Evolutionary conservation across 192 early-diverging fungal species (phyloP).

Genomic region (Lobosporangium transversale): DNA sequence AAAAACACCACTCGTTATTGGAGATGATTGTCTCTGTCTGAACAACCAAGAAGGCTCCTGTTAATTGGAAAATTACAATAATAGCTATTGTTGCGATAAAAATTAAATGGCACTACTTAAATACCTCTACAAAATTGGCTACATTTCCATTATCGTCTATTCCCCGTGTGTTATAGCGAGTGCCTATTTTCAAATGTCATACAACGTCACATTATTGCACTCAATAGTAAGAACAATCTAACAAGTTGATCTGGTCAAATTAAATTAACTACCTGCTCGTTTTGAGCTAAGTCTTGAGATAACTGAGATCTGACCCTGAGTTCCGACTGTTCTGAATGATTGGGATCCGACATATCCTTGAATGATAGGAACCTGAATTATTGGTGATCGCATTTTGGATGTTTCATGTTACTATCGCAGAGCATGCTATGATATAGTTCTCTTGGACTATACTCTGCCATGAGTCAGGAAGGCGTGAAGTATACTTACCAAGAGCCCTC

Average conservation of each 20-base stretch:
- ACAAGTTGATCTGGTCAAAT: too few relatives aligned
- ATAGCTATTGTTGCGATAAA: neutral
- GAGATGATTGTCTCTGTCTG: conserved; percentile 87
- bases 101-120: neutral
- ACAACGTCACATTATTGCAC: neutral
- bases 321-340: conserved; percentile 40
- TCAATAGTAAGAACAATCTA: too few relatives aligned
- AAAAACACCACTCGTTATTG: conserved; percentile 64
- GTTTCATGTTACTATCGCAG: too few relatives aligned
- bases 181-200: conserved; percentile 71
- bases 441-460: neutral
- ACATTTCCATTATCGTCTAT: conserved; percentile 97
- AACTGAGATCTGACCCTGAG: conserved; percentile 63
- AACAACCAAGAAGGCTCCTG: neutral
- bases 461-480: conserved; percentile 26
- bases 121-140: conserved; percentile 96
- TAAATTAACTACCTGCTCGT: conserved; percentile 57
- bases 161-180: conserved; percentile 93
- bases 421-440: neutral
- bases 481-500: conserved; percentile 73
- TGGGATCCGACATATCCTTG: conserved; percentile 80
- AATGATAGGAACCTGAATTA: conserved; percentile 67
- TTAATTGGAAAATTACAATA: neutral
- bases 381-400: too few relatives aligned
- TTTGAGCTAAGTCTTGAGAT: conserved; percentile 84